Evolutionary conservation across 495 filamentous ascomycete genomes (phyloP).

Genomic region (Neurospora cerealis): DNA sequence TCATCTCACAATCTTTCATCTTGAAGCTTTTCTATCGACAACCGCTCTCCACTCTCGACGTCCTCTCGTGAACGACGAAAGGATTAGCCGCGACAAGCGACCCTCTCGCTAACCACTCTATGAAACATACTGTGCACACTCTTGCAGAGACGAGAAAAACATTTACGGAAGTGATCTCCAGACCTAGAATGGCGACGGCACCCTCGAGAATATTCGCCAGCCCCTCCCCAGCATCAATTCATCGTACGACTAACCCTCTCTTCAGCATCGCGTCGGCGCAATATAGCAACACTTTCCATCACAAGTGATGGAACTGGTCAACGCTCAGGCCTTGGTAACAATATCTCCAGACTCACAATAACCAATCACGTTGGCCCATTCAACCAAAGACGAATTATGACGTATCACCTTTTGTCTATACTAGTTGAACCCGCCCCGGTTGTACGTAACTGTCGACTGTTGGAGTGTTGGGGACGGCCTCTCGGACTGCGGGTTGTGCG

Average conservation of each 20-base stretch:
- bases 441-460: background rate
- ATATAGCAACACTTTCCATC: background rate
- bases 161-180: background rate
- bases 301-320: background rate
- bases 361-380: background rate
- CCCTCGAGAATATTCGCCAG: background rate
- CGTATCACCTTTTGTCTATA: background rate
- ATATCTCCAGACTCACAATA: background rate
- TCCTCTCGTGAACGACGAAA: background rate
- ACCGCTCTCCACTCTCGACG: background rate
- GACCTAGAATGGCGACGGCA: background rate
- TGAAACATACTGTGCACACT: background rate
- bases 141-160: background rate
- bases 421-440: background rate
- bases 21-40: background rate
- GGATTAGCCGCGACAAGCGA: slow-evolving; percentile 8
- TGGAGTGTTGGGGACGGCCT: background rate
- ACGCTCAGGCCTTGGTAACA: background rate
- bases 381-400: background rate
- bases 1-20: slow-evolving; percentile 5
- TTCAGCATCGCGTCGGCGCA: background rate
- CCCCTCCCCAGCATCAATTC: background rate
- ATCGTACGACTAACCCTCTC: background rate
- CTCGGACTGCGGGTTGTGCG: background rate
- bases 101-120: background rate